phyloP scores from a whole-genome alignment of 2,329 filamentous ascomycete genomes.

The Colletotrichum somersetense region DNA sequence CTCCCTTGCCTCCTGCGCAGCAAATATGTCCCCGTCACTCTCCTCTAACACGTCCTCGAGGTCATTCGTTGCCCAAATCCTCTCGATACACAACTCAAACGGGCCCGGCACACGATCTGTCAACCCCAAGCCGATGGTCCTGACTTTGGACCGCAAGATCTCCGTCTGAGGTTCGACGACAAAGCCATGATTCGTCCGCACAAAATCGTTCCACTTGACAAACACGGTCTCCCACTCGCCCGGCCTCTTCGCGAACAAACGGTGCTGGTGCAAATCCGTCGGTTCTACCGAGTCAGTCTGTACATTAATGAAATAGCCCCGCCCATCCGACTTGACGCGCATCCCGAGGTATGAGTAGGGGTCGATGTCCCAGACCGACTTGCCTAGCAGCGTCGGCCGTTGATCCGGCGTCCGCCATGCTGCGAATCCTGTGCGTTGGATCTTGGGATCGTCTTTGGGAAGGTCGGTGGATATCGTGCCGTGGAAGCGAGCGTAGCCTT shows the following conservation, averaged over 20 bases:
- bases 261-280: slow-evolving; percentile 96
- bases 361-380: slow-evolving; percentile 88
- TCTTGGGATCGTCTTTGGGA: slow-evolving; percentile 77
- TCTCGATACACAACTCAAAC: slow-evolving; percentile 87
- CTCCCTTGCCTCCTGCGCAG: slow-evolving; percentile 28
- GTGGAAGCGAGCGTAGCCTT: slow-evolving; percentile 81
- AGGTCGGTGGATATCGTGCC: slow-evolving; percentile 90
- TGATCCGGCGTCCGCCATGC: slow-evolving; percentile 89
- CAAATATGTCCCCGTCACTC: slow-evolving; percentile 39
- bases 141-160: slow-evolving; percentile 86
- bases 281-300: slow-evolving; percentile 95
- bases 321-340: slow-evolving; percentile 89
- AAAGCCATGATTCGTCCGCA: slow-evolving; percentile 91
- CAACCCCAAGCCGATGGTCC: slow-evolving; percentile 86
- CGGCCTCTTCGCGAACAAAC: slow-evolving; percentile 81
- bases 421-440: slow-evolving; percentile 87
- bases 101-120: slow-evolving; percentile 91
- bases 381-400: slow-evolving; percentile 84
- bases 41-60: slow-evolving; percentile 45
- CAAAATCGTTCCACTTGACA: slow-evolving; percentile 92
- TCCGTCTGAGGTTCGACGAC: slow-evolving; percentile 94
- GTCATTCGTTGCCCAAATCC: slow-evolving; percentile 89
- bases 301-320: slow-evolving; percentile 94
- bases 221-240: slow-evolving; percentile 97
- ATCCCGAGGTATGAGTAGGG: slow-evolving; percentile 89